Conservation (phyloP, 345 rosid species). For the Brassica nigra region DNA sequence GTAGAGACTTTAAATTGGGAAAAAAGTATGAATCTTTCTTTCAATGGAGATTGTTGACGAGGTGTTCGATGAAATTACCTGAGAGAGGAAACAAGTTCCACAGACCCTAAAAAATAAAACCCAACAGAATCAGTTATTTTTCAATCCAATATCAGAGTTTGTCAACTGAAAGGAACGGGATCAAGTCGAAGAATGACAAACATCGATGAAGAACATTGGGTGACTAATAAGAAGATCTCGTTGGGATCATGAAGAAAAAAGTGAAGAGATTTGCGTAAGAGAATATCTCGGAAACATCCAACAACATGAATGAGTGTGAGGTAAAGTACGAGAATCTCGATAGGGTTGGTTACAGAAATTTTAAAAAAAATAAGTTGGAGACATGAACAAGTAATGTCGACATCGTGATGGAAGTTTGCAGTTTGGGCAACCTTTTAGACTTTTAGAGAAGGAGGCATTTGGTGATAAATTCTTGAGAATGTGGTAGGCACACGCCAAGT, state of each 20-base stretch:
- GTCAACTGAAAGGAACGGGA: neutral
- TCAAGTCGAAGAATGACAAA: slow-evolving; percentile 2
- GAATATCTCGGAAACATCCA: neutral
- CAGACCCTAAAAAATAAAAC: slow-evolving; percentile 40
- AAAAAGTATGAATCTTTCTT: neutral
- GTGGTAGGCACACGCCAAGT: slow-evolving; percentile 34
- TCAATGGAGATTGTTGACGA: neutral
- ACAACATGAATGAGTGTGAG: neutral
- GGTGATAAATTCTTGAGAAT: neutral
- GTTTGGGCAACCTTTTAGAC: slow-evolving; percentile 9
- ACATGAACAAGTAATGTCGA: slow-evolving; percentile 32
- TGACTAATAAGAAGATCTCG: neutral
- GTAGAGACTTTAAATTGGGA: neutral
- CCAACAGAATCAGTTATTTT: neutral
- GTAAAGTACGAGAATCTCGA: neutral
- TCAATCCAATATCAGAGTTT: neutral
- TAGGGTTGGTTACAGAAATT: neutral
- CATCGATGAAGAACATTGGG: slow-evolving; percentile 39
- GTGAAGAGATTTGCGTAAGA: neutral
- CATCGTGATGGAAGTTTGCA: slow-evolving; percentile 25
- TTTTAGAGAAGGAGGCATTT: neutral
- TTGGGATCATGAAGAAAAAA: slow-evolving; percentile 28
- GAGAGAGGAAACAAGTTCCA: slow-evolving; percentile 45
- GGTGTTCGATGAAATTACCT: slow-evolving; percentile 43
- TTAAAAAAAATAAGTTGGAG: slow-evolving; percentile 13